phyloP scores from a whole-genome alignment of 208 protist species.

The Kentomonas sorsogonicus region DNA sequence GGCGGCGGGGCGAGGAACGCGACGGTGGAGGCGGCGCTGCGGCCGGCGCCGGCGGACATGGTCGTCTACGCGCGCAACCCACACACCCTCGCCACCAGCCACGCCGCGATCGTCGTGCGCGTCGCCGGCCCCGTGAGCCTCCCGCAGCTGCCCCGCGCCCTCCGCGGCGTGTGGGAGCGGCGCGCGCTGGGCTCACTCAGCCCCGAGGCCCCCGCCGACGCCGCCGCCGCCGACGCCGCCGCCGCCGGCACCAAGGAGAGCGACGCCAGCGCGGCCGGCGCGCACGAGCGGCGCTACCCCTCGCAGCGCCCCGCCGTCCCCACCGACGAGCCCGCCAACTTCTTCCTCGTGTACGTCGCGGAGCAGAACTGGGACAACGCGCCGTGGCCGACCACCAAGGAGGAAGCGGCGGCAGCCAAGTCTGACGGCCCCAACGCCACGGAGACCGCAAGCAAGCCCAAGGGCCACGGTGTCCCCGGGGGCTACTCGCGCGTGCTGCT shows the following conservation, averaged over 20 bases:
- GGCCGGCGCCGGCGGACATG: slow-evolving; percentile 16
- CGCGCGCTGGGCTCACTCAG: slow-evolving; percentile 1
- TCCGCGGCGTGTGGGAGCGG: background rate
- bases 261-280: background rate
- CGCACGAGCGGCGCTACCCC: background rate
- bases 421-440: background rate
- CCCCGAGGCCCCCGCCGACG: background rate
- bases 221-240: too few relatives aligned
- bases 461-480: background rate
- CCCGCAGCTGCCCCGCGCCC: background rate
- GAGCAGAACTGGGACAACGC: slow-evolving; percentile 83
- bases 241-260: background rate
- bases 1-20: too few relatives aligned
- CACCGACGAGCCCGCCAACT: too few relatives aligned
- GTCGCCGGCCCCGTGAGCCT: slow-evolving; percentile 35
- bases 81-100: slow-evolving; percentile 29
- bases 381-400: slow-evolving; percentile 40
- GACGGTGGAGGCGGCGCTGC: background rate
- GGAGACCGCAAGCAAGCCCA: slow-evolving; percentile 1
- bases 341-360: slow-evolving; percentile 65
- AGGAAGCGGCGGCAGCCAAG: background rate
- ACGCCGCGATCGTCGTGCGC: slow-evolving; percentile 59
- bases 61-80: slow-evolving; percentile 32
- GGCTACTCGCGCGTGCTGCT: slow-evolving; percentile 30
- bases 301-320: too few relatives aligned